Evolutionary conservation across 305 asterid genomes (phyloP).

Genomic region (Solanum hybrid): DNA sequence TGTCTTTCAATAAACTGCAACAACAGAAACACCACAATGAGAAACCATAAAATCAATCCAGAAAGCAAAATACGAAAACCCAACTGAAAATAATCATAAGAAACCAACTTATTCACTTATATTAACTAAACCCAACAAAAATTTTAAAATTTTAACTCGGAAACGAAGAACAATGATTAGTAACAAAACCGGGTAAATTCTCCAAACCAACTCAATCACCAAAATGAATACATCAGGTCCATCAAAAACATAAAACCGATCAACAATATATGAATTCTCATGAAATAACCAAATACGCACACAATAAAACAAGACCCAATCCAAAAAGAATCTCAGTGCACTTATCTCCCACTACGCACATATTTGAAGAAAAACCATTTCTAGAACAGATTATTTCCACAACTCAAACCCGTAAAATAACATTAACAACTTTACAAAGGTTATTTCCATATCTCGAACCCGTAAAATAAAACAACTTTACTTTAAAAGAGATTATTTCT

Average conservation of each 20-base stretch:
- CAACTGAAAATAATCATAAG: neutral
- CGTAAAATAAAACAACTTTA: neutral
- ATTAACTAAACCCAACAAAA: neutral
- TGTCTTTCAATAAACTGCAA: slow-evolving; percentile 2
- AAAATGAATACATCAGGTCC: neutral
- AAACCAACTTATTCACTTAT: neutral
- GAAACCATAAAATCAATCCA: neutral
- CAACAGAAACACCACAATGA: neutral
- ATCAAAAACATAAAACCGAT: neutral
- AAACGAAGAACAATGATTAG: neutral
- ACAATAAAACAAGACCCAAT: neutral
- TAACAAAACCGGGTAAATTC: neutral
- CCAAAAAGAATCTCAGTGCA: neutral
- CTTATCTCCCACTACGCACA: neutral
- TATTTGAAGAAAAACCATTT: neutral
- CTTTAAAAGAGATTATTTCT: neutral
- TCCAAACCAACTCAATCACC: neutral
- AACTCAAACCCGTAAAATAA: neutral
- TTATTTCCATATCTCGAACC: neutral
- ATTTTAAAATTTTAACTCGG: neutral
- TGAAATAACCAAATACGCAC: neutral
- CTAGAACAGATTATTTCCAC: neutral
- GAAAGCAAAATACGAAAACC: neutral
- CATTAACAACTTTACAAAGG: neutral
- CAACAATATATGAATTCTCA: neutral